A percentile compares a stretch with the other conserved stretches of the same genome.
phyloP scores from a whole-genome alignment of 768 basidiomycete species.

The Rhizopogon vulgaris region DNA sequence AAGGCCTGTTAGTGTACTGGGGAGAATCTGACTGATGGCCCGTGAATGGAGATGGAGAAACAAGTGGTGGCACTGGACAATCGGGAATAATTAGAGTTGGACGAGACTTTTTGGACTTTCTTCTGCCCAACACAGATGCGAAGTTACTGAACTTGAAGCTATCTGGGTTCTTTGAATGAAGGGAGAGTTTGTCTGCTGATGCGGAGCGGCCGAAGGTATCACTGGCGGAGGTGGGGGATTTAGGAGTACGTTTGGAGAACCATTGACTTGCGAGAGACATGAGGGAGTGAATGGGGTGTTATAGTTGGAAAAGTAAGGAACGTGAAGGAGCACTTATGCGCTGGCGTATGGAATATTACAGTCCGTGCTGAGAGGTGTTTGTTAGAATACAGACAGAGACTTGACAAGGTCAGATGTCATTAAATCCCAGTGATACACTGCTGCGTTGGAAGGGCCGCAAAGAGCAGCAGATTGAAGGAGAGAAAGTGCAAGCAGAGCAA shows the following conservation, averaged over 20 bases:
- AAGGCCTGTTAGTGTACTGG: conserved; percentile 33
- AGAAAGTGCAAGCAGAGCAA: not conserved
- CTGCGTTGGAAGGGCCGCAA: not conserved
- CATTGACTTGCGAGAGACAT: conserved; percentile 22
- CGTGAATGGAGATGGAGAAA: conserved; percentile 8
- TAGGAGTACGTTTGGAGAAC: conserved; percentile 19
- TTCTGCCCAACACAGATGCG: conserved; percentile 57
- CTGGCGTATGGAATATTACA: conserved; percentile 1
- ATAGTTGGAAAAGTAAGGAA: not conserved
- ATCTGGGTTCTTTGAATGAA: conserved; percentile 15
- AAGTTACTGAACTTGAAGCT: conserved; percentile 48
- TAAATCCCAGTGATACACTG: not conserved
- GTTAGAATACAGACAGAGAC: not conserved
- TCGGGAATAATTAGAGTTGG: conserved; percentile 48
- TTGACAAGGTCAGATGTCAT: not conserved
- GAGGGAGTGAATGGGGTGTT: conserved; percentile 1
- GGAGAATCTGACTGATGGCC: conserved; percentile 12
- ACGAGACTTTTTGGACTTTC: conserved; percentile 53
- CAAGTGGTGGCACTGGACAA: conserved; percentile 25
- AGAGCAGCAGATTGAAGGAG: not conserved
- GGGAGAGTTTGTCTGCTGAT: conserved; percentile 22
- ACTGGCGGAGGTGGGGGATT: conserved; percentile 1
- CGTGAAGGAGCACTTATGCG: not conserved
- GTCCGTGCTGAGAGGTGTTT: not conserved
- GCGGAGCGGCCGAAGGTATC: conserved; percentile 27